Conservation (phyloP, 176 grass and related monocot genomes). For the Oryza punctata region DNA sequence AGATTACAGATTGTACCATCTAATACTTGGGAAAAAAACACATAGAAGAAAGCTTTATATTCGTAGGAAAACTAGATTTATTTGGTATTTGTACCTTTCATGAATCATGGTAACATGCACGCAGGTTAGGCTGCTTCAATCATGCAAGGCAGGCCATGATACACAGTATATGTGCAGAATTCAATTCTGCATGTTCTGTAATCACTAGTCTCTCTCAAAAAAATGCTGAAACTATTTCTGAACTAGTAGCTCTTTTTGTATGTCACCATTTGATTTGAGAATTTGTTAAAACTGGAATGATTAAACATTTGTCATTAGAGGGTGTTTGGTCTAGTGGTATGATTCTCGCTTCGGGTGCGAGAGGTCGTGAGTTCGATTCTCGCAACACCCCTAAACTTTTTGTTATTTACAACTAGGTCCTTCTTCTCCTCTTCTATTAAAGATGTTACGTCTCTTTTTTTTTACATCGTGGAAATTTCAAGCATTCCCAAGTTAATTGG, state of each 20-base stretch:
- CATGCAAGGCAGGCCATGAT: background rate
- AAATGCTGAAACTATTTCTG: no score
- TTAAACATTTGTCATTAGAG: background rate
- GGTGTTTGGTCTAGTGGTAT: conserved; percentile 98
- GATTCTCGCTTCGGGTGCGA: conserved; percentile 98
- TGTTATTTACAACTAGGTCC: no score
- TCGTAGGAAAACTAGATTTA: background rate
- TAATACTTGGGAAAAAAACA: background rate
- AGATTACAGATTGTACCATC: background rate
- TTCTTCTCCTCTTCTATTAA: no score
- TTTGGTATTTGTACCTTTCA: background rate
- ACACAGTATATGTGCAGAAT: background rate
- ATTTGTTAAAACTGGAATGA: no score
- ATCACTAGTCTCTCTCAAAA: no score
- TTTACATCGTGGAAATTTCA: no score
- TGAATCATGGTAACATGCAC: background rate
- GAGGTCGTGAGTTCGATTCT: conserved; percentile 95
- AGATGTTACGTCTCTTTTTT: no score
- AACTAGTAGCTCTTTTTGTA: no score
- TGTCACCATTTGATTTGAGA: no score
- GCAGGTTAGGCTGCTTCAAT: background rate
- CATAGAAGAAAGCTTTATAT: background rate
- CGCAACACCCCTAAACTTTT: conserved; percentile 58
- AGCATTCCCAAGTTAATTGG: no score
- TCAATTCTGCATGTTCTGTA: no score